Evolutionary conservation across 1,139 yeast species (phyloP).

Genomic region (Taphrina flavorubra): DNA sequence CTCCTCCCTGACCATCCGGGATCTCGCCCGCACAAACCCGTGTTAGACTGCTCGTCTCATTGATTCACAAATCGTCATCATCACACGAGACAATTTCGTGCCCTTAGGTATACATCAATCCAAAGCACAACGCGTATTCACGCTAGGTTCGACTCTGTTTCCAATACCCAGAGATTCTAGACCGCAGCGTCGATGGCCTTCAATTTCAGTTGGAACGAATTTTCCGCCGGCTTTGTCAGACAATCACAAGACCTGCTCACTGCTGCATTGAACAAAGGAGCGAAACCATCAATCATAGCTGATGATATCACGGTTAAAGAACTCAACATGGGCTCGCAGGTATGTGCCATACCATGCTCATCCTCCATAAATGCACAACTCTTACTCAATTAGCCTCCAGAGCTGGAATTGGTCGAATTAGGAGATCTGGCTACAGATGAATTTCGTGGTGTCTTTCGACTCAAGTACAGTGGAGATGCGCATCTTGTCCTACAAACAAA

Average conservation of each 20-base stretch:
- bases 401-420: conserved; percentile 79
- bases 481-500: conserved; percentile 78
- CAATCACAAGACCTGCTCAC: conserved; percentile 73
- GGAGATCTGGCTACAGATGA: conserved; percentile 82
- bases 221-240: conserved; percentile 42
- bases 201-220: conserved; percentile 43
- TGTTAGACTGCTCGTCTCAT: conserved; percentile 4
- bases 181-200: conserved; percentile 39
- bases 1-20: conserved; percentile 2
- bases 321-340: conserved; percentile 70
- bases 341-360: conserved; percentile 8
- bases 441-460: conserved; percentile 83
- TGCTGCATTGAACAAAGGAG: conserved; percentile 74
- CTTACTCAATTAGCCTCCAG: conserved; percentile 61
- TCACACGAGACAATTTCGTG: not conserved
- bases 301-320: conserved; percentile 75
- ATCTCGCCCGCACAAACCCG: conserved; percentile 3
- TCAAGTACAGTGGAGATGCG: conserved; percentile 80
- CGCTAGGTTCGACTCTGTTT: not conserved
- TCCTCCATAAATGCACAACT: not conserved
- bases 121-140: no score
- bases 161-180: not conserved
- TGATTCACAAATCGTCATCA: conserved; percentile 6
- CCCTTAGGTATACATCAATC: no score
- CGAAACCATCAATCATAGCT: conserved; percentile 76